Percentiles rank a stretch among this genome's conserved stretches.
phyloP scores from a whole-genome alignment of 768 basidiomycete species.

The Paxillus ammoniavirescens region DNA sequence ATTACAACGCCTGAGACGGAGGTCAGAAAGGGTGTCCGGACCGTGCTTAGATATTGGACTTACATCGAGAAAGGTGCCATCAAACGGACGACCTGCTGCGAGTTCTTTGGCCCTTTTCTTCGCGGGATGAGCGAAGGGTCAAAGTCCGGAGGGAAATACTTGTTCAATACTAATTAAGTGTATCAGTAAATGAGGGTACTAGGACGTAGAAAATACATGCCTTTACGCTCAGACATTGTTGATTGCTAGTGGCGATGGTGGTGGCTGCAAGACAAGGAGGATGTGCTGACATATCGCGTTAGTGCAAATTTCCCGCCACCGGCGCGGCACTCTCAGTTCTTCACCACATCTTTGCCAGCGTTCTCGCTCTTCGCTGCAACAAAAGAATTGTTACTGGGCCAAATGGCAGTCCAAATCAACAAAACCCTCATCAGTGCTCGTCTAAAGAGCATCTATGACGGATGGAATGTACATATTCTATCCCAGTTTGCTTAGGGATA shows the following conservation, averaged over 20 bases:
- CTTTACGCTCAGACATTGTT: conserved; percentile 84
- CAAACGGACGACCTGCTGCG: conserved; percentile 95
- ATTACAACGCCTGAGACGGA: conserved; percentile 72
- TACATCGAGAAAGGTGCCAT: conserved; percentile 99
- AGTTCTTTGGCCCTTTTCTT: conserved; percentile 86
- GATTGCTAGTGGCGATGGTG: background rate
- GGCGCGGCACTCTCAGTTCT: conserved; percentile 19
- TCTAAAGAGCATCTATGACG: conserved; percentile 55
- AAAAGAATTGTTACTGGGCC: conserved; percentile 4
- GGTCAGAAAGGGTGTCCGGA: conserved; percentile 9
- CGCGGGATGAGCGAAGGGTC: conserved; percentile 96
- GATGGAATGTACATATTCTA: conserved; percentile 53
- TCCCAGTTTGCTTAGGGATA: conserved; percentile 5
- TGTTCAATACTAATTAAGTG: conserved; percentile 72
- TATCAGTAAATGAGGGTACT: conserved; percentile 3
- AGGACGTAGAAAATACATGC: conserved; percentile 30
- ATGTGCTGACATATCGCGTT: conserved; percentile 34
- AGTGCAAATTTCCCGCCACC: conserved; percentile 28
- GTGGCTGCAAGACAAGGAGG: conserved; percentile 5
- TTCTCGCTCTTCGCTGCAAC: conserved; percentile 7
- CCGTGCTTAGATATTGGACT: conserved; percentile 19
- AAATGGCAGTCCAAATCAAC: conserved; percentile 75
- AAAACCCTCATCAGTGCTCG: conserved; percentile 55
- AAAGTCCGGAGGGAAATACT: conserved; percentile 97
- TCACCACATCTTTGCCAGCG: conserved; percentile 16